A percentile compares a stretch with the other conserved stretches of the same genome.
phyloP scores from a whole-genome alignment of 1,284 basidiomycete species.

The Ustilago trichophora region DNA sequence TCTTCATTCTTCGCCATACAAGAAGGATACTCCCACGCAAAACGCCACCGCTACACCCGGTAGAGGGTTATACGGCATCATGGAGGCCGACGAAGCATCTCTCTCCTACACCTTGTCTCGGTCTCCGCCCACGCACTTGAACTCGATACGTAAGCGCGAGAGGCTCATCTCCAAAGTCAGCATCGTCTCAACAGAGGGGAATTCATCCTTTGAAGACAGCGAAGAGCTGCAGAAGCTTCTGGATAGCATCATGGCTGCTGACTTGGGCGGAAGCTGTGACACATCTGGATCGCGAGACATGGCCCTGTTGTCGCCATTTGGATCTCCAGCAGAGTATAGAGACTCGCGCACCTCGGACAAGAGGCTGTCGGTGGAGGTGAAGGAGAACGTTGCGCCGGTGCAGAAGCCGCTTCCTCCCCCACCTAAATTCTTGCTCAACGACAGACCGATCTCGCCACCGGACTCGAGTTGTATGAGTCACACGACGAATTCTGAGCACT shows the following conservation, averaged over 20 bases:
- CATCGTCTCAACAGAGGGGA: slow-evolving; percentile 37
- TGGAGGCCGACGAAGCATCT: slow-evolving; percentile 12
- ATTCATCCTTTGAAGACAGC: slow-evolving; percentile 42
- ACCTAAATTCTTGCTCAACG: slow-evolving; percentile 42
- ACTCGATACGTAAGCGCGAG: background rate
- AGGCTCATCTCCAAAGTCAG: slow-evolving; percentile 22
- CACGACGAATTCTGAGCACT: no score
- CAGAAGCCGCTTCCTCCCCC: slow-evolving; percentile 11
- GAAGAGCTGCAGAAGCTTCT: slow-evolving; percentile 43
- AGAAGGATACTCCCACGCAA: slow-evolving; percentile 1
- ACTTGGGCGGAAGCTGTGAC: slow-evolving; percentile 16
- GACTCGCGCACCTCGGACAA: slow-evolving; percentile 3
- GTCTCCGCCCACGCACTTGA: background rate
- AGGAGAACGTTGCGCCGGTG: background rate
- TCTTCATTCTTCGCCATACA: slow-evolving; percentile 17
- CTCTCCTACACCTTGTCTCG: background rate
- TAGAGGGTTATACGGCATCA: slow-evolving; percentile 20
- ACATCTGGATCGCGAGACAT: slow-evolving; percentile 9
- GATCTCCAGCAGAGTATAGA: slow-evolving; percentile 13
- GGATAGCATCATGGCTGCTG: slow-evolving; percentile 44
- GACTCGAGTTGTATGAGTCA: slow-evolving; percentile 26
- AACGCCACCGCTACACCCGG: slow-evolving; percentile 2
- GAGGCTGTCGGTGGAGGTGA: background rate
- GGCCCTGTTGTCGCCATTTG: slow-evolving; percentile 36
- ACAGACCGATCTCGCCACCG: slow-evolving; percentile 38